A percentile compares a stretch with the other conserved stretches of the same genome.
These are phyloP conservation scores for Monilinia vaccinii-corymbosi DNA, from an alignment of 2,329 filamentous ascomycete genomes.

Conservation along the genomic window DNA sequence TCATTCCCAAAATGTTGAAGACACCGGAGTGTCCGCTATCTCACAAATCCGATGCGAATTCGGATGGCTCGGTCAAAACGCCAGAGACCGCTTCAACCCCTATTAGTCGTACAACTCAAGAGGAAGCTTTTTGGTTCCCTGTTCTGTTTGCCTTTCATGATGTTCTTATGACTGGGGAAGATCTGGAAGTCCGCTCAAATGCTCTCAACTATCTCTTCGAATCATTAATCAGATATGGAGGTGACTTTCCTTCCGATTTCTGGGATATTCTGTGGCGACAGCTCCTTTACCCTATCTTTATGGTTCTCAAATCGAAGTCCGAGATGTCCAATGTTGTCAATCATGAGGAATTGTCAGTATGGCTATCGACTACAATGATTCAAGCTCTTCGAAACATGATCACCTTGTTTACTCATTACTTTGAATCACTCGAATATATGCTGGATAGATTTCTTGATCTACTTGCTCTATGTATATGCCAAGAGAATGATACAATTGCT, in stretches of 20 bases:
- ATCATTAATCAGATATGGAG: constrained; percentile 79
- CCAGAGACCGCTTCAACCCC: constrained; percentile 41
- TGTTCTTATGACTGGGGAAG: constrained; percentile 97
- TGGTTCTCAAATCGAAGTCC: constrained; percentile 90
- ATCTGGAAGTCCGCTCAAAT: constrained; percentile 85
- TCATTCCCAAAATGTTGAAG: constrained; percentile 88
- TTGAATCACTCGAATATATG: constrained; percentile 94
- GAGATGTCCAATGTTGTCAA: constrained; percentile 94
- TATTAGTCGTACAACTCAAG: constrained; percentile 73
- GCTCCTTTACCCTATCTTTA: constrained; percentile 94
- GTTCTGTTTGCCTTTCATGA: constrained; percentile 98
- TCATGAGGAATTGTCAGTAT: constrained; percentile 94
- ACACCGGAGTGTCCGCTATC: constrained; percentile 92
- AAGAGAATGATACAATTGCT: constrained; percentile 97
- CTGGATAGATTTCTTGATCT: constrained; percentile 94
- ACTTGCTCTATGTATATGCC: constrained; percentile 90
- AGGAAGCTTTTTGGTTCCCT: constrained; percentile 98
- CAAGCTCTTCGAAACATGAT: constrained; percentile 98
- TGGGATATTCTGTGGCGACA: constrained; percentile 99
- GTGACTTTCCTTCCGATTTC: constrained; percentile 85
- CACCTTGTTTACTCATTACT: constrained; percentile 96
- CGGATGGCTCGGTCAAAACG: constrained; percentile 29
- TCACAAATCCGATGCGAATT: constrained; percentile 40
- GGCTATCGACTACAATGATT: constrained; percentile 99
- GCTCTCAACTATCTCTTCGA: constrained; percentile 97